Conservation (phyloP, 345 rosid species). For the Euclidium syriacum region DNA sequence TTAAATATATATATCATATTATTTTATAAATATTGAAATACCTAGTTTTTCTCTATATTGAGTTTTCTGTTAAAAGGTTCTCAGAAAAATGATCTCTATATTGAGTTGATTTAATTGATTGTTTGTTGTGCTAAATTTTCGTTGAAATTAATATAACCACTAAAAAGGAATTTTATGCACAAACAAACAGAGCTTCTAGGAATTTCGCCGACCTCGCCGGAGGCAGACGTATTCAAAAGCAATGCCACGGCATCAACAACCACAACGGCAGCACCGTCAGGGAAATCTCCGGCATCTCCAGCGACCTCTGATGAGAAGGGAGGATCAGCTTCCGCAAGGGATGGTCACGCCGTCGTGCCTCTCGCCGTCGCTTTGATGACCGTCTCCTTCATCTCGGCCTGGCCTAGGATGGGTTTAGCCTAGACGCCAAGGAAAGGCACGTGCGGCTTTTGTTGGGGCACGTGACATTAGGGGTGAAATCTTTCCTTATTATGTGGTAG, state of each 20-base stretch:
- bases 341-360: not conserved
- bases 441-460: no score
- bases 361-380: slow-evolving; percentile 20
- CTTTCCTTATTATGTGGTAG: not conserved
- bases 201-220: slow-evolving; percentile 72
- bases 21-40: no score
- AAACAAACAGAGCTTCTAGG: slow-evolving; percentile 67
- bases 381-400: slow-evolving; percentile 26
- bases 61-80: no score
- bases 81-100: no score
- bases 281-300: slow-evolving; percentile 21
- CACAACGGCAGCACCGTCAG: slow-evolving; percentile 10
- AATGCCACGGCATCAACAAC: slow-evolving; percentile 31
- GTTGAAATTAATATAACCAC: not conserved
- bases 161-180: not conserved
- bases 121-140: not conserved
- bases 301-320: slow-evolving; percentile 6
- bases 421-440: not conserved
- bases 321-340: slow-evolving; percentile 20
- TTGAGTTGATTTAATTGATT: no score
- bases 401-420: slow-evolving; percentile 10
- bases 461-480: slow-evolving; percentile 15
- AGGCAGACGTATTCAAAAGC: slow-evolving; percentile 54
- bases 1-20: not conserved
- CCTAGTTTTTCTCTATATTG: no score